phyloP scores from a whole-genome alignment of 495 filamentous ascomycete species.

The Copromyces sp. region DNA sequence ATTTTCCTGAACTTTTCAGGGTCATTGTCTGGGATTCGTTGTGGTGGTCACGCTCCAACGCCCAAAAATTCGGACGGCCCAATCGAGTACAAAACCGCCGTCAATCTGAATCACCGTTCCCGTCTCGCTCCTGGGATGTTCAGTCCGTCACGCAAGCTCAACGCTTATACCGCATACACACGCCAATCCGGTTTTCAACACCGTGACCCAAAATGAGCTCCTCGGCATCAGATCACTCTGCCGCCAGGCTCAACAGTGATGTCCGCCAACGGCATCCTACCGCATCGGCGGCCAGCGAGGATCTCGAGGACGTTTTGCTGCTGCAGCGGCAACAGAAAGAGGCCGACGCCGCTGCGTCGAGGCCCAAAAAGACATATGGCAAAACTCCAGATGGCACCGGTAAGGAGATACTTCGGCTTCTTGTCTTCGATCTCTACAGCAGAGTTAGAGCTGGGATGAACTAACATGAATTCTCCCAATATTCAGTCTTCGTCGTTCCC shows the following conservation, averaged over 20 bases:
- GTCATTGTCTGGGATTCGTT: neutral
- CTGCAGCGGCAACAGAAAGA: neutral
- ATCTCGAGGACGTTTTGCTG: neutral
- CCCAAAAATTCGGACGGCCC: neutral
- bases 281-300: neutral
- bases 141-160: conserved; percentile 9
- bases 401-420: conserved; percentile 34
- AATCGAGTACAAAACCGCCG: neutral
- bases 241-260: conserved; percentile 13
- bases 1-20: conserved; percentile 1
- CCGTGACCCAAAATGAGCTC: conserved; percentile 17
- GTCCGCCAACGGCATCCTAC: conserved; percentile 15
- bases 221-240: conserved; percentile 10
- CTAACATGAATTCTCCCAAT: neutral
- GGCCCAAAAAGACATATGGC: conserved; percentile 69
- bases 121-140: conserved; percentile 2
- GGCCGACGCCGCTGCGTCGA: neutral
- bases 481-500: conserved; percentile 83
- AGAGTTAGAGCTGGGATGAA: neutral
- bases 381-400: conserved; percentile 83
- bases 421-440: neutral
- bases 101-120: neutral
- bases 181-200: conserved; percentile 18
- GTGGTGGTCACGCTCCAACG: neutral
- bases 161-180: conserved; percentile 4